Evolutionary conservation across 352 stramenopile species (phyloP).

Genomic region (Phytophthora parvispora): DNA sequence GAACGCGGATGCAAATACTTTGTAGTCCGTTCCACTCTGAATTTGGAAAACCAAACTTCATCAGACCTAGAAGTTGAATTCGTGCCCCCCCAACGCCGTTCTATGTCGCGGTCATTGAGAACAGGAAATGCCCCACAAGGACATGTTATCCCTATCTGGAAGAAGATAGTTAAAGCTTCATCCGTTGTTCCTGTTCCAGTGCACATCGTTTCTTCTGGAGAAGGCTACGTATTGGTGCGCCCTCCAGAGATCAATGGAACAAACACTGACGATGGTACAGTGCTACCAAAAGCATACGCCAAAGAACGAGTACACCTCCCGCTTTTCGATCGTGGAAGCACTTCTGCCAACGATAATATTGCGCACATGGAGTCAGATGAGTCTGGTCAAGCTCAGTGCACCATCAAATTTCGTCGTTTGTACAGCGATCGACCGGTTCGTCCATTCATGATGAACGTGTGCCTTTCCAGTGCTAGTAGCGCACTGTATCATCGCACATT

Average conservation of each 20-base stretch:
- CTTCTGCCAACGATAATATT: slow-evolving; percentile 39
- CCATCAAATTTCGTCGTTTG: slow-evolving; percentile 85
- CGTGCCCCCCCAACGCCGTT: slow-evolving; percentile 61
- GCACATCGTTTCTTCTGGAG: slow-evolving; percentile 76
- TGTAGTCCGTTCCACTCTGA: slow-evolving; percentile 82
- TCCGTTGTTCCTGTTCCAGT: slow-evolving; percentile 76
- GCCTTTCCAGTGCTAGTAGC: slow-evolving; percentile 59
- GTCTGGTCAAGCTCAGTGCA: slow-evolving; percentile 39
- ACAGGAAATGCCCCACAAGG: slow-evolving; percentile 35
- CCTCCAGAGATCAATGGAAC: slow-evolving; percentile 64
- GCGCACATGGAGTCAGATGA: slow-evolving; percentile 44
- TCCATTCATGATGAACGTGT: slow-evolving; percentile 85
- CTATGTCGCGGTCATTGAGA: slow-evolving; percentile 45
- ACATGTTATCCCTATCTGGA: slow-evolving; percentile 73
- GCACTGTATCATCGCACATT: slow-evolving; percentile 81
- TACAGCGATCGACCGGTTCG: slow-evolving; percentile 81
- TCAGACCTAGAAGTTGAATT: slow-evolving; percentile 91
- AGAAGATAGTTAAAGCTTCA: slow-evolving; percentile 65
- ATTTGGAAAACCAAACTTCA: slow-evolving; percentile 87
- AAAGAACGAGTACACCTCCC: slow-evolving; percentile 80
- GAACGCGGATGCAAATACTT: slow-evolving; percentile 92
- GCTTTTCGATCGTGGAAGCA: slow-evolving; percentile 65
- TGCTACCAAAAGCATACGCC: slow-evolving; percentile 72
- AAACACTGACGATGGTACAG: slow-evolving; percentile 23
- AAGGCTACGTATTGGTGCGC: slow-evolving; percentile 80